These are phyloP conservation scores for Sonneratia alba DNA, from an alignment of 345 rosid genomes.

Conservation along the genomic window DNA sequence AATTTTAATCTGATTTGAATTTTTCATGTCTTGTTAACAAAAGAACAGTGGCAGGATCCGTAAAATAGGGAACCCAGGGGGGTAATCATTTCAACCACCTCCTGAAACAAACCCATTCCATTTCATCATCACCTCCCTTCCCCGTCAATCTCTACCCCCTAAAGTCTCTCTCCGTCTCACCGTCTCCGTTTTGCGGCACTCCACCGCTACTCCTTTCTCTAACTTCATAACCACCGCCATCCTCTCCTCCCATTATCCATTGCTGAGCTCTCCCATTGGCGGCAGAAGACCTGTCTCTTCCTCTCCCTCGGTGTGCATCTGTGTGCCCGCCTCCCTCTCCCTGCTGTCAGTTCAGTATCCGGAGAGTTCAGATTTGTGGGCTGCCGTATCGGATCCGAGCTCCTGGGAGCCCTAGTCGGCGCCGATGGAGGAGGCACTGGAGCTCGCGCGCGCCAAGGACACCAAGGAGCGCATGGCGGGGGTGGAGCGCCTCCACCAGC, in stretches of 20 bases:
- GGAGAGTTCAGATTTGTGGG: conserved; percentile 11
- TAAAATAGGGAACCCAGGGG: conserved; percentile 18
- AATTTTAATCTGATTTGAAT: too few species aligned
- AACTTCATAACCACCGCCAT: background rate
- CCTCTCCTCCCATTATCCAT: conserved; percentile 8
- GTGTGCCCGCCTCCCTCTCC: background rate
- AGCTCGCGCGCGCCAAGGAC: conserved; percentile 95
- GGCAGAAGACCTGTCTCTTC: background rate
- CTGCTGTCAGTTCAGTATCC: background rate
- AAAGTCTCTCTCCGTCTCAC: conserved; percentile 12
- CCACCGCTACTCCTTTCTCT: conserved; percentile 22
- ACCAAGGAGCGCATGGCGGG: conserved; percentile 99
- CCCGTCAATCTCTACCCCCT: conserved; percentile 19
- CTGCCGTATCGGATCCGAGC: conserved; percentile 35
- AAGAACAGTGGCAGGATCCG: conserved; percentile 31
- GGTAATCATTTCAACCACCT: conserved; percentile 17
- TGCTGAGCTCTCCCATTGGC: background rate
- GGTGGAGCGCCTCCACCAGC: conserved; percentile 83
- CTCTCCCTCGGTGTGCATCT: background rate
- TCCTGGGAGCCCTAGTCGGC: conserved; percentile 34
- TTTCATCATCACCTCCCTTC: conserved; percentile 15
- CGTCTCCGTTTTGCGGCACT: conserved; percentile 26
- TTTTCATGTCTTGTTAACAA: too few species aligned
- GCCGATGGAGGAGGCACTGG: conserved; percentile 90
- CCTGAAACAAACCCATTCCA: conserved; percentile 17